Base-by-base conservation (phyloP, 148 eudicot species). In the Rhododendron mucronatum region DNA sequence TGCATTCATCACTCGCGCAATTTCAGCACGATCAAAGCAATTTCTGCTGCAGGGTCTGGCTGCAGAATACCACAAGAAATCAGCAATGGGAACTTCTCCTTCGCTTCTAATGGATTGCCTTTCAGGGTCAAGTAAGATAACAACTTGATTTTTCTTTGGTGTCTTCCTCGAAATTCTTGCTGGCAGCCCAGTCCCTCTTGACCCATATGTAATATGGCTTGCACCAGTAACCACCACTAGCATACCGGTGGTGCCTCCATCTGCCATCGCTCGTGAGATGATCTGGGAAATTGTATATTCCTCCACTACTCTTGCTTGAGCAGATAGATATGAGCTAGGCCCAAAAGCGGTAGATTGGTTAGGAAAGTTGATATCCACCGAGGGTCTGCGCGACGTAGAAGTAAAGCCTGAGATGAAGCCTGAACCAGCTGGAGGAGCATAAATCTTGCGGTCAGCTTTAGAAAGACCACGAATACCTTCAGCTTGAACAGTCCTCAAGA, bases 21-120 rank as follows among this genome's bases (percentile, higher is more conserved):
- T 95, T 90, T 97, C 99, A 88, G 98, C 99, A 82, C 98, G 99
- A 87, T 97, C 98, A 88, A 93, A 97, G 88, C 99, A 97, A 88
- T 97, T 97, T 86, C 99, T 91, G 84, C 84, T 94, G 94, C 99
- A 97, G 69, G 98, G 92, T 86, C 95, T 94, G 83, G 99, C 99
- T 44, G 98, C 98, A 85, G 99, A 95, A 84, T 97, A 97, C 97
- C 99, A 97, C 85, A 95, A 90, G 88, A 95, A 97, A 92, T 97
- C 99, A 84, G 98, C 99, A 80, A 97, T 89, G 81, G 99, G 99
- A 88, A 93, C 95, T 90, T 97, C 98, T 67, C 98, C 99, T 87
- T 94, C 98, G 75, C 96, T 91, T 86, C 99, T 87, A 74, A 97
- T 93, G 85, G 85, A 91, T 83, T 97, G 99, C 88, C 98, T 90